These are phyloP conservation scores for Cyberlindnera mycetangii DNA, from an alignment of 805 yeast genomes.

Conservation along the genomic window DNA sequence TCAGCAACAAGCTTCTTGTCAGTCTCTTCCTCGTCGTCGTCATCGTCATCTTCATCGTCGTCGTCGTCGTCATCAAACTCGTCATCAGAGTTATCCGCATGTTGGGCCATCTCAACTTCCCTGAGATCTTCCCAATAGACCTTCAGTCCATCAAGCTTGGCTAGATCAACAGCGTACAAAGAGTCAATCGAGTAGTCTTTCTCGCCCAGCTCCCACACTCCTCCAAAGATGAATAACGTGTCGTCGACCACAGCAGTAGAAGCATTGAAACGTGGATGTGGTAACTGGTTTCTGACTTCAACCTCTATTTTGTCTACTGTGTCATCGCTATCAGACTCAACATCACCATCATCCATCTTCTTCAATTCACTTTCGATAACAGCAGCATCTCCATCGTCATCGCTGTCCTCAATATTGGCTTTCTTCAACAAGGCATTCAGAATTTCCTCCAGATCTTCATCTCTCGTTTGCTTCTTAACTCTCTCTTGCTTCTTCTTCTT, in stretches of 20 bases:
- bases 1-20: conserved; percentile 38
- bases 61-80: conserved; percentile 65
- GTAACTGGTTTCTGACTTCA: conserved; percentile 58
- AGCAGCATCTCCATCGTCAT: conserved; percentile 39
- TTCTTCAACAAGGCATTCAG: conserved; percentile 70
- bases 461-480: conserved; percentile 42
- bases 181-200: conserved; percentile 82
- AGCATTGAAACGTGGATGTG: conserved; percentile 89
- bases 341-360: conserved; percentile 35
- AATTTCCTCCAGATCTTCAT: conserved; percentile 75
- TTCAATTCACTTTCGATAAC: conserved; percentile 49
- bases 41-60: conserved; percentile 69
- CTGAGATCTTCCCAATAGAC: conserved; percentile 86
- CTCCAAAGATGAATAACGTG: conserved; percentile 80
- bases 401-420: conserved; percentile 56
- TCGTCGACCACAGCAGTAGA: conserved; percentile 84
- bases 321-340: conserved; percentile 4
- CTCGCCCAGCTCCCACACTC: conserved; percentile 86
- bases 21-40: conserved; percentile 50
- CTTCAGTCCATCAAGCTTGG: conserved; percentile 81
- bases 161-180: conserved; percentile 80
- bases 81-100: conserved; percentile 53
- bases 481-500: conserved; percentile 52
- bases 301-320: conserved; percentile 11
- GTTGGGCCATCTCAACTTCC: conserved; percentile 46